Base-by-base conservation (phyloP, 2,329 filamentous ascomycete genomes). In the Fulvia fulva region DNA sequence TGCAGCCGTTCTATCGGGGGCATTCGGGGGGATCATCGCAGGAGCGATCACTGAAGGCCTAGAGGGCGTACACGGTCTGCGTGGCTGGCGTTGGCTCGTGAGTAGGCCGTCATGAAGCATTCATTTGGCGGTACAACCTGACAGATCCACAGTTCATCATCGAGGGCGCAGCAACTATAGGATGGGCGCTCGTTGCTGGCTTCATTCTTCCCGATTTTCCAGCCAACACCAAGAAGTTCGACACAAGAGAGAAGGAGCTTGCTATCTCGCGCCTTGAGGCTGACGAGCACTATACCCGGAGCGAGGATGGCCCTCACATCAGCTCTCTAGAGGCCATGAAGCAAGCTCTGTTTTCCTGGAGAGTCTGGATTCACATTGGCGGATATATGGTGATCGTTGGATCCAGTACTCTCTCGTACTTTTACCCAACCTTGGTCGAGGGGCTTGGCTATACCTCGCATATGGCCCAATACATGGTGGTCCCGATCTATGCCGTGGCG, bases 1-100 rank as follows among this genome's bases (percentile, higher is more conserved):
- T n/a, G 81, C 80, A 1, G 81, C 81, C 0, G 79, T 84, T 1
- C 73, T 83, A 2, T 81, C 76, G 0, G 80, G 80, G n/a, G 81
- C 80, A 1, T 83, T 79, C 51, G 73, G 72, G 3, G 77, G 77
- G 12, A 67, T 79, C 5, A 71, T 78, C 12, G 74, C 71, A 5
- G 75, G 72, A 5, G 71, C 67, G 1, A 66, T 75, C 1, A 72
- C 71, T 6, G 65, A 65, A 1, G 68, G 68, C 1, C 66, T 78
- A 21, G 71, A 78, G 43, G 74, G 74, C 14, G 71, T 66, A 1
- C 66, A 71, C 23, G 77, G 77, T 1, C 56, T 79, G 0, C 66
- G 69, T 22, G 73, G 73, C 0, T 80, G 77, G 75, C 62, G 71
- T 54, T 77, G 75, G 75, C 63, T 50, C 11, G 44, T 47, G 21